Evolutionary conservation across 140 eudicot genomes (phyloP).

Genomic region (Eryngium alpinum): DNA sequence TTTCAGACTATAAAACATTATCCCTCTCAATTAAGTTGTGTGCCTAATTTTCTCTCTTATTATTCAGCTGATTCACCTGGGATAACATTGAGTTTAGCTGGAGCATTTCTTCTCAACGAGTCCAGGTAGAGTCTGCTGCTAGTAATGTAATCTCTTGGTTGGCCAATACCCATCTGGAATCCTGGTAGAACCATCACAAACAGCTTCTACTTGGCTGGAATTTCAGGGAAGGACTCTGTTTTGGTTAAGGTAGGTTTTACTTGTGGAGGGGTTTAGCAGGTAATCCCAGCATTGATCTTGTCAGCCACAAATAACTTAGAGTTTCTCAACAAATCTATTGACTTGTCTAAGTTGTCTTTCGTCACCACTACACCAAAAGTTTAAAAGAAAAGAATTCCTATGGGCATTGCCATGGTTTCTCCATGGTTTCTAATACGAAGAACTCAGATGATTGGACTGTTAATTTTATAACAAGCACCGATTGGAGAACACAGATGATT

Average conservation of each 20-base stretch:
- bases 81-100: slow-evolving; percentile 37
- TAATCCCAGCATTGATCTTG: slow-evolving; percentile 95
- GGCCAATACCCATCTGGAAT: slow-evolving; percentile 97
- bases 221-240: slow-evolving; percentile 78
- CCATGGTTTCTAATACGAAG: too few species aligned
- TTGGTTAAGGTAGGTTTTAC: slow-evolving; percentile 85
- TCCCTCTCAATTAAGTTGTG: too few species aligned
- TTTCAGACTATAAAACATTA: too few species aligned
- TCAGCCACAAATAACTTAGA: slow-evolving; percentile 81
- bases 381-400: too few species aligned
- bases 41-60: too few species aligned
- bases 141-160: slow-evolving; percentile 85
- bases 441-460: too few species aligned
- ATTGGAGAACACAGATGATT: too few species aligned
- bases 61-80: too few species aligned
- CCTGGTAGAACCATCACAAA: slow-evolving; percentile 90
- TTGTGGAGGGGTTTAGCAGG: slow-evolving; percentile 70
- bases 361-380: slow-evolving; percentile 86
- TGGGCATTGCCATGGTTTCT: too few species aligned
- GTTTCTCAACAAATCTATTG: slow-evolving; percentile 86
- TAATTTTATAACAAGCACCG: too few species aligned
- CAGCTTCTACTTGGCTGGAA: slow-evolving; percentile 50
- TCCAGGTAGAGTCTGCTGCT: slow-evolving; percentile 76
- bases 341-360: slow-evolving; percentile 88
- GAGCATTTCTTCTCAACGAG: slow-evolving; percentile 58